Conservation (phyloP, 148 eudicot genomes). For the Vaccinium macrocarpon region DNA sequence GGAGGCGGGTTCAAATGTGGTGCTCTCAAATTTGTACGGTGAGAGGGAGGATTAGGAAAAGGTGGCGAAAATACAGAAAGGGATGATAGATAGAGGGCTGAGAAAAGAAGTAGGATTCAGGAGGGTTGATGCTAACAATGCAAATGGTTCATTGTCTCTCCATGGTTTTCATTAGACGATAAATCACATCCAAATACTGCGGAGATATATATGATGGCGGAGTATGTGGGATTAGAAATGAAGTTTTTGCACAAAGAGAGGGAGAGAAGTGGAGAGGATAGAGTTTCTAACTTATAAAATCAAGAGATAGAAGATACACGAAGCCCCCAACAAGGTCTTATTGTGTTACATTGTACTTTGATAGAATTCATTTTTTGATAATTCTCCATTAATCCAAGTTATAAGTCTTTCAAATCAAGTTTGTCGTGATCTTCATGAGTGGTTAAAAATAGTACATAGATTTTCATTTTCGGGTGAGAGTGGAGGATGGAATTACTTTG, state of each 20-base stretch:
- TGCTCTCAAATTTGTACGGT: slow-evolving; percentile 84
- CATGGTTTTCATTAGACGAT: slow-evolving; percentile 78
- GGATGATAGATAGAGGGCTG: slow-evolving; percentile 71
- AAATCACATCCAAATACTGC: slow-evolving; percentile 57
- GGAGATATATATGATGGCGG: slow-evolving; percentile 66
- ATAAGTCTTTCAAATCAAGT: not conserved
- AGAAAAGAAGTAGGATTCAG: slow-evolving; percentile 86
- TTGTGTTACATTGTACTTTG: not conserved
- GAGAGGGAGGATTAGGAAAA: slow-evolving; percentile 85
- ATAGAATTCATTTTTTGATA: not conserved
- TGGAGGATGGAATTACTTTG: not conserved
- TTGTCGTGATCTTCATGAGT: not conserved
- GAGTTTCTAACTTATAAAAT: slow-evolving; percentile 7
- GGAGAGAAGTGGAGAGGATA: slow-evolving; percentile 7
- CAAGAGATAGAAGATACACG: not conserved
- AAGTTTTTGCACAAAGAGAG: slow-evolving; percentile 42
- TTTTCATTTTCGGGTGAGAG: not conserved
- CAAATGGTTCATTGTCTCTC: slow-evolving; percentile 40
- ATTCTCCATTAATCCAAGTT: not conserved
- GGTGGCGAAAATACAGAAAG: slow-evolving; percentile 57
- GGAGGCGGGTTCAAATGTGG: slow-evolving; percentile 75
- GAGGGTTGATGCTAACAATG: slow-evolving; percentile 71
- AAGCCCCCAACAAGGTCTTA: not conserved
- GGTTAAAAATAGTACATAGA: not conserved
- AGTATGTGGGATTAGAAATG: slow-evolving; percentile 58